phyloP scores from a whole-genome alignment of 495 filamentous ascomycete genomes.

The Podospora conica region DNA sequence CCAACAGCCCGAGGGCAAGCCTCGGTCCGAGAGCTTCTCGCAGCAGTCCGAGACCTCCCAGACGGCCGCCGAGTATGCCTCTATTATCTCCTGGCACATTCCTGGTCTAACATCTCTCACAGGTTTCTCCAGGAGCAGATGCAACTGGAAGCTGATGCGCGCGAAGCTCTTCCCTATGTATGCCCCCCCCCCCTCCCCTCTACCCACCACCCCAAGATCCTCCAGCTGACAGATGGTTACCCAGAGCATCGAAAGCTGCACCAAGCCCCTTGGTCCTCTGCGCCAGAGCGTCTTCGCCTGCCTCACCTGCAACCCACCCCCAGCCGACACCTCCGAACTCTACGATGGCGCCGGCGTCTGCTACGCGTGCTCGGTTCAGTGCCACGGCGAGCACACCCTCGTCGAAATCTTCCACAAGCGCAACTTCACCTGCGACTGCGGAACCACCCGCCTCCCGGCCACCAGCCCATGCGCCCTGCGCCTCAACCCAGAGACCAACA shows the following conservation, averaged over 20 bases:
- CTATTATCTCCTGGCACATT: background rate
- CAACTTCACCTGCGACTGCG: slow-evolving; percentile 95
- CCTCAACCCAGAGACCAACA: slow-evolving; percentile 63
- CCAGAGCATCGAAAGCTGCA: slow-evolving; percentile 88
- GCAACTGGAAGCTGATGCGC: slow-evolving; percentile 86
- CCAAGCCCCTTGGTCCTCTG: slow-evolving; percentile 75
- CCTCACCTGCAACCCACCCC: slow-evolving; percentile 83
- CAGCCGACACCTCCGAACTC: slow-evolving; percentile 50
- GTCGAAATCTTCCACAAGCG: slow-evolving; percentile 96
- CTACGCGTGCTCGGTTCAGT: slow-evolving; percentile 94
- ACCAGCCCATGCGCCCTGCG: slow-evolving; percentile 70
- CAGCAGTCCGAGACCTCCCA: slow-evolving; percentile 66
- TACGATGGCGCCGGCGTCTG: slow-evolving; percentile 80
- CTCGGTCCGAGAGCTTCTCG: slow-evolving; percentile 54
- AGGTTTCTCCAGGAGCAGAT: slow-evolving; percentile 89
- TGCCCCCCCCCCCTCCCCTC: slow-evolving; percentile 1
- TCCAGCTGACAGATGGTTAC: slow-evolving; percentile 2
- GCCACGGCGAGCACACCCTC: slow-evolving; percentile 89
- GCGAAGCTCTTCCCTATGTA: slow-evolving; percentile 89
- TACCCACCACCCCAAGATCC: background rate
- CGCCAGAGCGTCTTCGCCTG: slow-evolving; percentile 86
- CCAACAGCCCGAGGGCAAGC: slow-evolving; percentile 11
- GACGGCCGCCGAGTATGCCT: slow-evolving; percentile 74
- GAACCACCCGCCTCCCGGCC: slow-evolving; percentile 70
- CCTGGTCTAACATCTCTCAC: background rate